Conservation (phyloP, 768 basidiomycete genomes). For the Lactarius psammicola region DNA sequence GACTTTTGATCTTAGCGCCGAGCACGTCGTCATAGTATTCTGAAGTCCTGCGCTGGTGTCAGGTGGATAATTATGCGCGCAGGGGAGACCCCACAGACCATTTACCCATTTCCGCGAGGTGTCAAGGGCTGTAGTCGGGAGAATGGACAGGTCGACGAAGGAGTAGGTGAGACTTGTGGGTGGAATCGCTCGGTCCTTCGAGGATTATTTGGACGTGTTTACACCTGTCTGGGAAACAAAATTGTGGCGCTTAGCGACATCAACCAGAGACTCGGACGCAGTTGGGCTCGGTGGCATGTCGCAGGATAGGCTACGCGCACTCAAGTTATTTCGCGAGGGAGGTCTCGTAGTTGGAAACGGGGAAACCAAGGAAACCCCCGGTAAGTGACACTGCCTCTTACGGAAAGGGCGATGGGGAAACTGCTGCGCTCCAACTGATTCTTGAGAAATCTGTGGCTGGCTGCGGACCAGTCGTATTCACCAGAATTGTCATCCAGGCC, state of each 20-base stretch:
- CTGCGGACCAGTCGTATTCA: not conserved
- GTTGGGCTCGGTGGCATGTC: not conserved
- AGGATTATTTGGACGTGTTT: conserved; percentile 17
- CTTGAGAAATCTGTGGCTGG: not conserved
- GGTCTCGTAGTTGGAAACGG: not conserved
- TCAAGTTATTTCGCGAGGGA: not conserved
- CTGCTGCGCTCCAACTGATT: not conserved
- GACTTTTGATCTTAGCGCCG: conserved; percentile 67
- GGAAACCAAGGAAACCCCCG: not conserved
- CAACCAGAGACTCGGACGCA: not conserved
- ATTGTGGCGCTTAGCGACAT: not conserved
- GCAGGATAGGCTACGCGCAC: not conserved
- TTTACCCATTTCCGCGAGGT: conserved; percentile 56
- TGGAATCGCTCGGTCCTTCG: conserved; percentile 1
- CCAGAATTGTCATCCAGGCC: not conserved
- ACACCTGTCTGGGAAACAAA: conserved; percentile 3
- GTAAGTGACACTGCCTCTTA: not conserved
- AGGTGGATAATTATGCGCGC: conserved; percentile 23
- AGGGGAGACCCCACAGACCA: conserved; percentile 45
- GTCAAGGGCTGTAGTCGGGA: not conserved
- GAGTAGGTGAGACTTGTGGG: not conserved
- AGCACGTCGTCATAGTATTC: conserved; percentile 73
- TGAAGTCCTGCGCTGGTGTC: conserved; percentile 51
- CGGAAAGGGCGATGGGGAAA: not conserved
- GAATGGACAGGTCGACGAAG: not conserved